Conservation (phyloP, 805 yeast genomes). For the Huiozyma sinensis region DNA sequence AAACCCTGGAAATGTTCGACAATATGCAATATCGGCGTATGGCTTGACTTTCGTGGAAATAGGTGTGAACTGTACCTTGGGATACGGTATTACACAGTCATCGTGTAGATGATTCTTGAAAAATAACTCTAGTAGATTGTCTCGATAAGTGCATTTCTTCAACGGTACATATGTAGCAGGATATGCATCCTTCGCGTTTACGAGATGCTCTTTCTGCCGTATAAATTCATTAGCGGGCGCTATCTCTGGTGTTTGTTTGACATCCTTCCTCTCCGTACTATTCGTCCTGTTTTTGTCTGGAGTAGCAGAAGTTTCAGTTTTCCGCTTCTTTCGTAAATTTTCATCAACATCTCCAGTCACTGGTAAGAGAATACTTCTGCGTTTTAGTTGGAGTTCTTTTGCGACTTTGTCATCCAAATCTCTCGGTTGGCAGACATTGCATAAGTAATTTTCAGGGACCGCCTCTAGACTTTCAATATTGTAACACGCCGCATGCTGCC, state of each 20-base stretch:
- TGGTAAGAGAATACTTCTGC: neutral
- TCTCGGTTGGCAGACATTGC: conserved; percentile 64
- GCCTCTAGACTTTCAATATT: conserved; percentile 58
- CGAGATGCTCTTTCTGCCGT: conserved; percentile 25
- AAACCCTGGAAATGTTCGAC: conserved; percentile 61
- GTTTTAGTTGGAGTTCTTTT: conserved; percentile 28
- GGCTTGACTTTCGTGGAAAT: conserved; percentile 37
- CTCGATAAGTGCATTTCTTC: conserved; percentile 32
- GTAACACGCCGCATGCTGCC: conserved; percentile 95
- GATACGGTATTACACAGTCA: conserved; percentile 12
- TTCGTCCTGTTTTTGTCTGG: neutral
- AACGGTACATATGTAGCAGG: conserved; percentile 27
- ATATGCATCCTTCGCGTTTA: conserved; percentile 30
- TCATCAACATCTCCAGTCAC: conserved; percentile 3
- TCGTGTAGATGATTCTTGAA: conserved; percentile 40
- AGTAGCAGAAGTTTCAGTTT: conserved; percentile 8
- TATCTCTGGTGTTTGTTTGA: neutral
- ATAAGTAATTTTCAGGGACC: conserved; percentile 73
- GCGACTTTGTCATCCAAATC: conserved; percentile 36
- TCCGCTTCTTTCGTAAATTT: neutral
- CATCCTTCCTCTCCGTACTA: neutral
- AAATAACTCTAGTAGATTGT: conserved; percentile 31
- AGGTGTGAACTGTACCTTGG: conserved; percentile 18
- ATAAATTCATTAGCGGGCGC: conserved; percentile 17
- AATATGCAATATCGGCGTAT: conserved; percentile 45